Evolutionary conservation across 768 basidiomycete genomes (phyloP).

Genomic region (Leccinum boreale): DNA sequence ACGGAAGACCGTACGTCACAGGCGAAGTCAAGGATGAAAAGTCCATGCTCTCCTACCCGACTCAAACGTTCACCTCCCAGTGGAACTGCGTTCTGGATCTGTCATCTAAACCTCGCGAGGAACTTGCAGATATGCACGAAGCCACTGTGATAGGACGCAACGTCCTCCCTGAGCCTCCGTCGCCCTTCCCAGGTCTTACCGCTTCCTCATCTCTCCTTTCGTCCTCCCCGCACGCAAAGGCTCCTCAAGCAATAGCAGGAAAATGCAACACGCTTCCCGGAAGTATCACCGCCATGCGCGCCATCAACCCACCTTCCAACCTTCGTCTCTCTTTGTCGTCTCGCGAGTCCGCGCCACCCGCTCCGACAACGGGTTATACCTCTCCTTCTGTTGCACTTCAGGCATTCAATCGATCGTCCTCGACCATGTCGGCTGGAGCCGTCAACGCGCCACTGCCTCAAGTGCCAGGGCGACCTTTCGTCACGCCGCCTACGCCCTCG

Average conservation of each 20-base stretch:
- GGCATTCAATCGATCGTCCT: constrained; percentile 25
- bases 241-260: constrained; percentile 46
- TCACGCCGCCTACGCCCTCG: constrained; percentile 59
- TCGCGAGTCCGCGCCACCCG: constrained; percentile 20
- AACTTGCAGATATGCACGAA: constrained; percentile 17
- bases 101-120: constrained; percentile 33
- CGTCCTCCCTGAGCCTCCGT: constrained; percentile 71
- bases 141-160: constrained; percentile 24
- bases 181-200: constrained; percentile 62
- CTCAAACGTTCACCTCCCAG: constrained; percentile 71
- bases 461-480: constrained; percentile 15
- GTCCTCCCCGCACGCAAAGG: constrained; percentile 22
- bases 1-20: constrained; percentile 62
- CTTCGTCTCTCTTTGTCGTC: constrained; percentile 25
- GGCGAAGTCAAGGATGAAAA: constrained; percentile 19
- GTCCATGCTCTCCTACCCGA: constrained; percentile 48
- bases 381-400: constrained; percentile 37
- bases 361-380: constrained; percentile 19
- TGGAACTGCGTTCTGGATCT: constrained; percentile 93
- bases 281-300: constrained; percentile 30
- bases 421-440: constrained; percentile 22
- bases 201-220: constrained; percentile 23
- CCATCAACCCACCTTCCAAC: constrained; percentile 18
- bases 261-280: constrained; percentile 55
- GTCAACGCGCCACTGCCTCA: constrained; percentile 11